phyloP scores from a whole-genome alignment of 2,329 filamentous ascomycete species.

The Diplodia seriata region DNA sequence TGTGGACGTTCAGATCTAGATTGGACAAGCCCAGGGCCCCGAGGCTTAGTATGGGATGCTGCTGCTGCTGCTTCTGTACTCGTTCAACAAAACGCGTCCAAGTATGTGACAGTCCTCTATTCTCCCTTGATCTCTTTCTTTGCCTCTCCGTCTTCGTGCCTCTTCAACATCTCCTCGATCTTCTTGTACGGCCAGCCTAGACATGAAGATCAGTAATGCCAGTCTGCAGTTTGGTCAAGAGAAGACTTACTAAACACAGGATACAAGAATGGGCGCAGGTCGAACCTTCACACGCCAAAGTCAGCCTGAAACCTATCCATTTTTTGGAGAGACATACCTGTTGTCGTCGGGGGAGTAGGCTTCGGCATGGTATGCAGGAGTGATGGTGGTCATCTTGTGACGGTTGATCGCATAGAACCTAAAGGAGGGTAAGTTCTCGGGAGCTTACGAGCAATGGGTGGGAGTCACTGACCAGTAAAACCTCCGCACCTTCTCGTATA shows the following conservation, averaged over 20 bases:
- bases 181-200: slow-evolving; percentile 47
- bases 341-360: slow-evolving; percentile 65
- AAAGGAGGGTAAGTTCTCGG: slow-evolving; percentile 39
- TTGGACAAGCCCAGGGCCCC: no score
- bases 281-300: slow-evolving; percentile 37
- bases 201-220: background rate
- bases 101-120: background rate
- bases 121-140: slow-evolving; percentile 32
- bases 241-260: slow-evolving; percentile 45
- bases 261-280: slow-evolving; percentile 62
- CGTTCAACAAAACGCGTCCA: background rate
- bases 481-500: slow-evolving; percentile 56
- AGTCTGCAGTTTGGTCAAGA: accelerated
- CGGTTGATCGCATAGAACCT: slow-evolving; percentile 68
- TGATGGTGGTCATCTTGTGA: slow-evolving; percentile 69
- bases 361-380: slow-evolving; percentile 63
- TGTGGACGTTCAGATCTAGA: no score
- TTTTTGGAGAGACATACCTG: slow-evolving; percentile 57
- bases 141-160: slow-evolving; percentile 32
- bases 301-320: background rate
- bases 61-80: background rate
- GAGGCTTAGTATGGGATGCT: background rate
- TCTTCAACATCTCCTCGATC: slow-evolving; percentile 47
- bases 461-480: slow-evolving; percentile 42
- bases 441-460: background rate